phyloP scores from a whole-genome alignment of 179 eudicot species.

The Camellia oleifera region DNA sequence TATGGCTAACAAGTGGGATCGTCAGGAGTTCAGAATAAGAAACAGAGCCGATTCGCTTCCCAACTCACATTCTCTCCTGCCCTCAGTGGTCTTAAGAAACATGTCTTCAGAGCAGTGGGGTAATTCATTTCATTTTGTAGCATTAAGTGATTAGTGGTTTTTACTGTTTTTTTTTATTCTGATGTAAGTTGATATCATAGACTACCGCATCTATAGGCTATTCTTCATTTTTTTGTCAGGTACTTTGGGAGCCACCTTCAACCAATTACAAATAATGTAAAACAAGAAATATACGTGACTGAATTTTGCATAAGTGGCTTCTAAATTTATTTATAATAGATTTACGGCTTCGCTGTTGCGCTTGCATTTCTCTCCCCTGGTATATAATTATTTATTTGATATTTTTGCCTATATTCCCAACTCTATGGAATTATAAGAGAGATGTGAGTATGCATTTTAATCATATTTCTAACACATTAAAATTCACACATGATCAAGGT shows the following conservation, averaged over 20 bases:
- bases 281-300: constrained; percentile 1
- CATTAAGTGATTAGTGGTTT: background rate
- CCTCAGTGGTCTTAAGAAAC: constrained; percentile 12
- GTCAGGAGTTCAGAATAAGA: constrained; percentile 55
- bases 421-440: too few species aligned
- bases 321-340: constrained; percentile 10
- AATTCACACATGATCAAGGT: too few species aligned
- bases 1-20: constrained; percentile 76
- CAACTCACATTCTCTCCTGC: background rate
- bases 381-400: background rate
- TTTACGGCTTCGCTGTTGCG: background rate
- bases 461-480: too few species aligned
- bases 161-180: constrained; percentile 10
- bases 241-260: constrained; percentile 13
- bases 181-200: constrained; percentile 17
- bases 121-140: constrained; percentile 24
- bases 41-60: background rate
- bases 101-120: constrained; percentile 12
- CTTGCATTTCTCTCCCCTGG: background rate
- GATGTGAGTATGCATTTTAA: too few species aligned
- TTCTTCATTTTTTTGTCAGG: constrained; percentile 9
- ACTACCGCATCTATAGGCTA: constrained; percentile 14
- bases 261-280: constrained; percentile 13
- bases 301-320: background rate
- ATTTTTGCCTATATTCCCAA: too few species aligned